Evolutionary conservation across 208 protist species (phyloP).

Genomic region (Leptomonas seymouri): DNA sequence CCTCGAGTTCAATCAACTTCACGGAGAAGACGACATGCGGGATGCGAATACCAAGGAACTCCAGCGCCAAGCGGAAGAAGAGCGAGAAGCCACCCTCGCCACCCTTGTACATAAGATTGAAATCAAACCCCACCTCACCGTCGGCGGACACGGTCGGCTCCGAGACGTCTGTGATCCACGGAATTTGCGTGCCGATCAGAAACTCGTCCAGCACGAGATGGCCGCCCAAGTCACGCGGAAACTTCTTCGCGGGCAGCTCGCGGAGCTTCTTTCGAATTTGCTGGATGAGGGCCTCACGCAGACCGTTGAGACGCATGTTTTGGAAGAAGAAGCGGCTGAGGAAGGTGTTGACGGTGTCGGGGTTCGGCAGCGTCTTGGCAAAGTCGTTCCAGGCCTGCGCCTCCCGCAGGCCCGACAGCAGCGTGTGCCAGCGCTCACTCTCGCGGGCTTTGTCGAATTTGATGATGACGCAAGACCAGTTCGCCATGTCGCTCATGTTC

Average conservation of each 20-base stretch:
- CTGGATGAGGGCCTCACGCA: conserved; percentile 47
- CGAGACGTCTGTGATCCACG: conserved; percentile 75
- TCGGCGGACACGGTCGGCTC: conserved; percentile 55
- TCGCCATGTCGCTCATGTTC: conserved; percentile 26
- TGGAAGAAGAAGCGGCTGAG: conserved; percentile 80
- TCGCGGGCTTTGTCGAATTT: conserved; percentile 70
- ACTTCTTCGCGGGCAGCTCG: conserved; percentile 64
- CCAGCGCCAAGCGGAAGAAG: conserved; percentile 67
- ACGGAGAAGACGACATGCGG: conserved; percentile 73
- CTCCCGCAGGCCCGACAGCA: conserved; percentile 55
- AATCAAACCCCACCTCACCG: conserved; percentile 85
- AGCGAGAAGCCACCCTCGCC: conserved; percentile 63
- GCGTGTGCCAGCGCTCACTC: conserved; percentile 67
- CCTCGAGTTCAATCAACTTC: conserved; percentile 65
- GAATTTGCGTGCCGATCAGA: conserved; percentile 66
- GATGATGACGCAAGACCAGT: conserved; percentile 53
- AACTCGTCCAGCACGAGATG: conserved; percentile 82
- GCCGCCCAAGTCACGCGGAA: conserved; percentile 74
- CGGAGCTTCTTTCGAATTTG: conserved; percentile 71
- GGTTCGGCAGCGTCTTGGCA: conserved; percentile 58
- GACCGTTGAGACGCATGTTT: conserved; percentile 58
- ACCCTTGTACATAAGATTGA: conserved; percentile 82
- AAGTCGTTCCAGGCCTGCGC: conserved; percentile 65
- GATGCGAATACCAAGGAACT: conserved; percentile 76
- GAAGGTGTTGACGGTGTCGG: conserved; percentile 74